Percentiles rank a stretch among this genome's conserved stretches.
Conservation (phyloP, 2,329 filamentous ascomycete species). For the Endocalyx cinctus region DNA sequence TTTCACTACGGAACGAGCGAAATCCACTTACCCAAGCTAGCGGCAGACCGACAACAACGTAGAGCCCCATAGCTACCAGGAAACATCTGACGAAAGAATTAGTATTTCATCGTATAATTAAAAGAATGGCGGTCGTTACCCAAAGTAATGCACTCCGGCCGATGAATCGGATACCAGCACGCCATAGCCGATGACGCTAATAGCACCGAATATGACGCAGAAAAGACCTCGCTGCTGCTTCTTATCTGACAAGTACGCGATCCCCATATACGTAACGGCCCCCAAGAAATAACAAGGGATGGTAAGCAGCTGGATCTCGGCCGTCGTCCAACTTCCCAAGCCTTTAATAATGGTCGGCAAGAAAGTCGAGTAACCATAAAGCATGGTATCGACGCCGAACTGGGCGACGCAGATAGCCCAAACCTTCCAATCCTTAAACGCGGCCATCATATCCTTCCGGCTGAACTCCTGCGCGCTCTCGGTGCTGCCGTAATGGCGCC, state of each 20-base stretch:
- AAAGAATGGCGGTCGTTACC: constrained; percentile 18
- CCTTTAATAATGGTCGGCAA: constrained; percentile 73
- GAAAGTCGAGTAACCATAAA: constrained; percentile 73
- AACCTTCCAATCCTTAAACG: constrained; percentile 71
- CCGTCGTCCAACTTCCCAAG: constrained; percentile 57
- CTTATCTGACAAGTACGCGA: constrained; percentile 64
- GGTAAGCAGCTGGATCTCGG: constrained; percentile 69
- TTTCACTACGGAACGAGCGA: no score
- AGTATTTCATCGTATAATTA: not conserved
- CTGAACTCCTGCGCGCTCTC: constrained; percentile 40
- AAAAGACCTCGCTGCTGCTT: constrained; percentile 63
- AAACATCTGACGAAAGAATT: constrained; percentile 48
- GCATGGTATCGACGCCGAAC: constrained; percentile 71
- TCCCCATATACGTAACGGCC: constrained; percentile 61
- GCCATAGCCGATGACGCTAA: constrained; percentile 66
- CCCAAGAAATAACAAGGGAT: constrained; percentile 75
- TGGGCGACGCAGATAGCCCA: constrained; percentile 66
- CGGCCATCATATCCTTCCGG: constrained; percentile 60
- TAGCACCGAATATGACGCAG: constrained; percentile 53
- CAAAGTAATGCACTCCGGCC: constrained; percentile 66
- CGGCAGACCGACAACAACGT: constrained; percentile 53
- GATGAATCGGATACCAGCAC: constrained; percentile 58
- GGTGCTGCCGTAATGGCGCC: constrained; percentile 43
- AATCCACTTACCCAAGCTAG: constrained; percentile 44
- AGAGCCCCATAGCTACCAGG: constrained; percentile 69